These are phyloP conservation scores for Rhodocollybia butyracea DNA, from an alignment of 768 basidiomycete genomes.

Conservation along the genomic window DNA sequence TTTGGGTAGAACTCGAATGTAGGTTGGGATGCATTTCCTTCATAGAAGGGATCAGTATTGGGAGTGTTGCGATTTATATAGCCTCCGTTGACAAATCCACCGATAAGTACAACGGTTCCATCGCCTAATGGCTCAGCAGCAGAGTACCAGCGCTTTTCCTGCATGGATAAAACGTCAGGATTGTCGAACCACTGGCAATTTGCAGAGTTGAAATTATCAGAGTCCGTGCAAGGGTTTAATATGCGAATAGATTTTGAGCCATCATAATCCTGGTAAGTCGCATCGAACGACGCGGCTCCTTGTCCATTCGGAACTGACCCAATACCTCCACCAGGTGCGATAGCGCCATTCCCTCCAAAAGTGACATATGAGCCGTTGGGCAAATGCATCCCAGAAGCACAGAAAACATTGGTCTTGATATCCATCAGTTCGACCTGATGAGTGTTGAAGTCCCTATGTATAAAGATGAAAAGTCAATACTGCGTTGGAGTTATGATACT, in stretches of 20 bases:
- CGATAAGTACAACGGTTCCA: slow-evolving; percentile 77
- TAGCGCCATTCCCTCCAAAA: slow-evolving; percentile 77
- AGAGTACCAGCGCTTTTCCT: slow-evolving; percentile 75
- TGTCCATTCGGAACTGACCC: slow-evolving; percentile 46
- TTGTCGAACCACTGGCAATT: slow-evolving; percentile 75
- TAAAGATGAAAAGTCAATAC: neutral
- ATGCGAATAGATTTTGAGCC: slow-evolving; percentile 78
- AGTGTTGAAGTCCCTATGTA: slow-evolving; percentile 55
- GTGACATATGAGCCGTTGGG: slow-evolving; percentile 75
- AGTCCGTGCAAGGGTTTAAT: slow-evolving; percentile 66
- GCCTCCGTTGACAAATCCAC: slow-evolving; percentile 75
- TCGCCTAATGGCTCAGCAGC: slow-evolving; percentile 70
- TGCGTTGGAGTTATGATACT: neutral
- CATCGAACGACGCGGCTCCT: no score
- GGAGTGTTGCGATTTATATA: slow-evolving; percentile 77
- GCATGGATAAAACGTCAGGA: slow-evolving; percentile 69
- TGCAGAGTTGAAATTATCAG: slow-evolving; percentile 42
- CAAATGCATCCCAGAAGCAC: slow-evolving; percentile 78
- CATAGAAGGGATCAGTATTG: slow-evolving; percentile 53
- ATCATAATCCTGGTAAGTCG: no score
- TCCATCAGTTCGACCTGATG: slow-evolving; percentile 65
- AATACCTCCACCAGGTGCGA: slow-evolving; percentile 62
- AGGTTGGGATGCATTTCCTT: slow-evolving; percentile 74
- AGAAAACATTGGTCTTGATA: slow-evolving; percentile 70
- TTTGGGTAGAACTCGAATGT: slow-evolving; percentile 85